Conservation (phyloP, 768 basidiomycete genomes). For the Tylopilus sp. region DNA sequence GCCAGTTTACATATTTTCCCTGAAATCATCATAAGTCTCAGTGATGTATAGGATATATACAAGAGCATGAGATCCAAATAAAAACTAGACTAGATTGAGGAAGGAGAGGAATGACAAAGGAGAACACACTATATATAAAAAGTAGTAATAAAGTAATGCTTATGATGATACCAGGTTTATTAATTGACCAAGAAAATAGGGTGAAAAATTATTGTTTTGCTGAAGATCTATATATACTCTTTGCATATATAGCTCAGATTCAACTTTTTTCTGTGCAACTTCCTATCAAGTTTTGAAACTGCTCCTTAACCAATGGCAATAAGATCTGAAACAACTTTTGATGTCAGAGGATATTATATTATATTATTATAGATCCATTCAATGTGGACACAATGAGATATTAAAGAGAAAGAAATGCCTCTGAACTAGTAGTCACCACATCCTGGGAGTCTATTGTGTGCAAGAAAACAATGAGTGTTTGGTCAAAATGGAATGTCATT, state of each 20-base stretch:
- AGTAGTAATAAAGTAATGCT: no score
- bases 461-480: not conserved
- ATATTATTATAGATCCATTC: not conserved
- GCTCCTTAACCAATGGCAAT: not conserved
- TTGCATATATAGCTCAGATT: not conserved
- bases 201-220: not conserved
- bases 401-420: no score
- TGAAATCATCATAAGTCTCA: no score
- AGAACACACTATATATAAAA: no score
- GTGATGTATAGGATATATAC: no score
- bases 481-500: not conserved
- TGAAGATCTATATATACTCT: not conserved
- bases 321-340: not conserved
- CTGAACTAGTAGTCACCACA: not conserved
- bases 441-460: not conserved
- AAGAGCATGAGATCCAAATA: no score
- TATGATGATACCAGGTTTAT: no score
- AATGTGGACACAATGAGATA: not conserved
- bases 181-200: not conserved
- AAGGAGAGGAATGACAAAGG: no score
- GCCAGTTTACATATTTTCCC: no score
- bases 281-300: not conserved
- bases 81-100: no score
- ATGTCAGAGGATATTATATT: not conserved
- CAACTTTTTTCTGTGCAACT: not conserved